Base-by-base conservation (phyloP, 2,329 filamentous ascomycete species). In the Fusarium secorum region DNA sequence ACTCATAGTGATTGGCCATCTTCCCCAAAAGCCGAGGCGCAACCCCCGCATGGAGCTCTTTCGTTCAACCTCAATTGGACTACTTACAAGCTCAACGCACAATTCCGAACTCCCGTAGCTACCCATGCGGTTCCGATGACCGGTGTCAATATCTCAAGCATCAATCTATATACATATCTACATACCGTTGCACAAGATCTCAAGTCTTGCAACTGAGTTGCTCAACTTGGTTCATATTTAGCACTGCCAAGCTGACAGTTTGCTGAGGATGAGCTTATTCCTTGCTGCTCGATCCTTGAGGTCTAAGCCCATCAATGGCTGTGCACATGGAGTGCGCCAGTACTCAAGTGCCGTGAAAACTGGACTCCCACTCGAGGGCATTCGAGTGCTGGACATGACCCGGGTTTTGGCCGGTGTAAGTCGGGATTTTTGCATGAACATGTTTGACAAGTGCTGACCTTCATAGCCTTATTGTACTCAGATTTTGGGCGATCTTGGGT, bases 401-500 rank as follows among this genome's bases (percentile, higher is more conserved):
- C 89, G 96, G 83, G 96, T 99, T 4, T 83, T 99, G 71, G 96
- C 96, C 70, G 96, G 96, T 62, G 95, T 98, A 85, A 82, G 91
- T 86, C 32, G 62, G 62, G 61, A 56, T 15, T 7, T n/a, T 35
- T 28, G n/a, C 38, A 61, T 41, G 7, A 45, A 20, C 28, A 39
- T 24, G 33, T 13, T 49, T 26, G 11, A 36, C 26, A 52, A 46
- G 56, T 67, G 64, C 71, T 72, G 44, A 73, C 61, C 53, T 55
- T 33, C 61, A 18, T 76, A 98, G 94, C 96, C 96, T 72, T 98
- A 98, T 78, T 98, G 94, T 77, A 98, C 96, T 39, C 96, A 99
- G 80, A 98, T 99, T 58, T 83, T 99, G 14, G 96, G 95, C 61
- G 96, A 99, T 81, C 87, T 99, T 75, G 96, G 96, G 95, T 97